Base-by-base conservation (phyloP, 768 basidiomycete species). In the Tulasnella sp. region DNA sequence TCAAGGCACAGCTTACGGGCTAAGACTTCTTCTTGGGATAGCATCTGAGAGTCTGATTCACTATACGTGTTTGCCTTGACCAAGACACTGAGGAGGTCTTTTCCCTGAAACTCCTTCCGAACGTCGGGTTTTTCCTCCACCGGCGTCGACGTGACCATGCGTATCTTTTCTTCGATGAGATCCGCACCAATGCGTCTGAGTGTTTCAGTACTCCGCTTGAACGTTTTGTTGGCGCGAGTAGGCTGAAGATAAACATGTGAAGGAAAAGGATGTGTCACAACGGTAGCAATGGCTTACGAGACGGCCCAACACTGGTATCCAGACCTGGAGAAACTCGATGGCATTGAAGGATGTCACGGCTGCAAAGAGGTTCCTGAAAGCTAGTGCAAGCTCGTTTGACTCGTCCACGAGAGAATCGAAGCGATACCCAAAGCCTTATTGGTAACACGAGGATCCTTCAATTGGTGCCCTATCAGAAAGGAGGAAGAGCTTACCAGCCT, bases 61-160 rank as follows among this genome's bases (percentile, higher is more conserved):
- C 42, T 74, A 1, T 76, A 72, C 9, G 72, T 71, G 65, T 81
- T 81, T 9, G 79, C 78, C 63, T 75, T 74, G 42, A 79, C 79
- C 79, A 39, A 15, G 34, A 35, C 17, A 45, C 61, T 34, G 65
- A 59, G 35, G 41, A 60, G 8, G 59, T 58, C 51, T 60, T 58
- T 9, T 50, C 71, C 61, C n/a, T 76, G 67, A 6, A 74, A 76
- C 40, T 74, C 72, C 2, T 73, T 66, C 64, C 80, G 79, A 17
- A 71, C 70, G 15, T 73, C 68, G 11, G 80, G 70, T 6, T 81
- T 67, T 54, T 73, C 67, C 49, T 71, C 68, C 0, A 78, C 74
- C 14, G 80, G 70, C 29, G 67, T 71, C 48, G 63, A 59, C 17
- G 61, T 61, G 19, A 62, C 61, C 0, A 25, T 23, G 21, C 59